Evolutionary conservation across 2,329 filamentous ascomycete species (phyloP), one percentile per base, ranked within the genome.

Genomic region (Colletotrichum sp.): DNA sequence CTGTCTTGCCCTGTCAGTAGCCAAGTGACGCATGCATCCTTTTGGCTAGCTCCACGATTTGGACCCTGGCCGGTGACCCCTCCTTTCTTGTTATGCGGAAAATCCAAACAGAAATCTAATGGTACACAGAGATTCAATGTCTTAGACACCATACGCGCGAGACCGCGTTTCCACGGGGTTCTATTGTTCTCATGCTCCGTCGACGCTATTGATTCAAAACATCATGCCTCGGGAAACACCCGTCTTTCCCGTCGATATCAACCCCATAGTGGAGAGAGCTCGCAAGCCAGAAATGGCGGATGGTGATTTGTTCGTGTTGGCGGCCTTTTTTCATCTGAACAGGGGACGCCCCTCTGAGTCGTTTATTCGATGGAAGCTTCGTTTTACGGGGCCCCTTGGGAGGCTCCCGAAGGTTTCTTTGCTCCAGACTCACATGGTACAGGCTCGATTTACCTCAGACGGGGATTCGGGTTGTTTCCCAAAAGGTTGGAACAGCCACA

Each of bases 81-180:
- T 71, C 70, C 61, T 66, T n/a, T 55, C 25, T 58, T 39, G n/a
- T 32, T 32, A 60, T 64, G 32, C 56, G 22, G n/a, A 28, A 13
- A 48, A n/a, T n/a, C 39, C 18, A 48, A 48, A n/a, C 18, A n/a
- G 18, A 48, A 48, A 48, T 48, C 39, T n/a, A 48, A 48, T 48
- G 64, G 58, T 48, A 70, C 32, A 25, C 28, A 30, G 64, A 69
- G 48, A 60, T 73, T 64, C 43, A 52, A 64, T 75, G 70, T 75
- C 70, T 75, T 65, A 16, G 73, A 68, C 39, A 48, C 6, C 55
- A 32, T 22, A 30, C 66, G 39, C 64, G 55, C 6, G 30, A 13
- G 39, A n/a, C 34, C 25, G 22, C 6, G 9, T 39, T 27, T 56
- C 58, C 55, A 70, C 56, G 71, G 71, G 30, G 2, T 52, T 70